These are phyloP conservation scores for Pinus tabuliformis DNA, from an alignment of 75 land plant species.

Conservation along the genomic window DNA sequence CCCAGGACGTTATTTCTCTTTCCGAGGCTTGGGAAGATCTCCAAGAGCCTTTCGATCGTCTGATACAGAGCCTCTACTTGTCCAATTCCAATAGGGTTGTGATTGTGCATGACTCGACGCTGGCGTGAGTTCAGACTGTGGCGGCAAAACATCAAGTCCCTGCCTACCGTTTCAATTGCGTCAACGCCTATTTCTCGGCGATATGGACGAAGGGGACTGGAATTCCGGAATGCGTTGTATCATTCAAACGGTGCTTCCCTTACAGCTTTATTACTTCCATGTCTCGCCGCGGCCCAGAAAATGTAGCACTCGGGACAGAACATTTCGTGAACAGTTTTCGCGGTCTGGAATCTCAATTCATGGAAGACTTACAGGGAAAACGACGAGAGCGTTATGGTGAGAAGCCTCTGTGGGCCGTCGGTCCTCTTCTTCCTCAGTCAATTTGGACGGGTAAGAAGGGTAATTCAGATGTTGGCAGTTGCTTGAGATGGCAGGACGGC, in stretches of 20 bases:
- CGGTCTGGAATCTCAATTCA: conserved; percentile 20
- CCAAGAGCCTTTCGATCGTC: conserved; percentile 10
- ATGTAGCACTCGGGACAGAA: not conserved
- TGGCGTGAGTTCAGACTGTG: conserved; percentile 3
- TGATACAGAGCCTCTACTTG: conserved; percentile 16
- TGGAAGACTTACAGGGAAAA: conserved; percentile 6
- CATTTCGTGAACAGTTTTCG: conserved; percentile 27
- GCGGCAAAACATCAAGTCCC: not conserved
- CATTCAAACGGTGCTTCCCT: not conserved
- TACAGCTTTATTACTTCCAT: not conserved
- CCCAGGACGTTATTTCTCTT: conserved; percentile 24
- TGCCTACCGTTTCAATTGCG: not conserved
- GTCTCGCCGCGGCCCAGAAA: not conserved
- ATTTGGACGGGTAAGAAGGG: no score
- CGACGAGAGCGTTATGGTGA: not conserved
- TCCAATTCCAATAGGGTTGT: conserved; percentile 9
- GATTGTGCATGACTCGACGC: conserved; percentile 35
- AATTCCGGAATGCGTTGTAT: not conserved
- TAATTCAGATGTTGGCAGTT: not conserved
- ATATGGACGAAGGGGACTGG: no score
- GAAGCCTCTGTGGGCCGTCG: conserved; percentile 20
- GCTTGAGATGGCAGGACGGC: conserved; percentile 23
- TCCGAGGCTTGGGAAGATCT: conserved; percentile 27
- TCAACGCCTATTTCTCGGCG: not conserved
- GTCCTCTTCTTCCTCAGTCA: no score